A percentile compares a stretch with the other conserved stretches of the same genome.
These are phyloP conservation scores for Curvularia verruculosa DNA, from an alignment of 2,329 filamentous ascomycete species.

Conservation along the genomic window DNA sequence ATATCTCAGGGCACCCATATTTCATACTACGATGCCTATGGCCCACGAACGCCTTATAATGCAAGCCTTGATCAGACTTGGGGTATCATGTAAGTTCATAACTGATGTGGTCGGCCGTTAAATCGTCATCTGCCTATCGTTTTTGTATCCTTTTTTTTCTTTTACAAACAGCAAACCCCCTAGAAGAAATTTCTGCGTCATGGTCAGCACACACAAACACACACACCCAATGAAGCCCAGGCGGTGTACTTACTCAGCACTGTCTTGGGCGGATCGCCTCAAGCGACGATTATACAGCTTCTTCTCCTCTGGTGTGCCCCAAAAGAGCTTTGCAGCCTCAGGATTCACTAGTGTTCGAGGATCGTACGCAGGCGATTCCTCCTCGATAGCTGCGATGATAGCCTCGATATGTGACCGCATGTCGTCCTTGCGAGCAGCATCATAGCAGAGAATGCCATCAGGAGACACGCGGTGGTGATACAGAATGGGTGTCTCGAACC, in stretches of 20 bases:
- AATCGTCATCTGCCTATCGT: slow-evolving; percentile 10
- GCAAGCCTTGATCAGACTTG: slow-evolving; percentile 29
- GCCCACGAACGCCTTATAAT: slow-evolving; percentile 31
- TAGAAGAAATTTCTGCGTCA: slow-evolving; percentile 33
- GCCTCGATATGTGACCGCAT: slow-evolving; percentile 82
- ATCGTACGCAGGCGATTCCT: slow-evolving; percentile 86
- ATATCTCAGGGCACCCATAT: background rate
- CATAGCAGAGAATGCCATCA: slow-evolving; percentile 82
- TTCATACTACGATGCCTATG: slow-evolving; percentile 20
- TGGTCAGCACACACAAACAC: background rate
- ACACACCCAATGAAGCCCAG: too few relatives aligned
- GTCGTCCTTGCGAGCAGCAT: slow-evolving; percentile 71
- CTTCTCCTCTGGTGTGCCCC: slow-evolving; percentile 78
- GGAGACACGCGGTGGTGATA: slow-evolving; percentile 80
- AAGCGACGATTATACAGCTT: slow-evolving; percentile 84
- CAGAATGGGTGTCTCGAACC: slow-evolving; percentile 80
- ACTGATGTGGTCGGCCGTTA: slow-evolving; percentile 30
- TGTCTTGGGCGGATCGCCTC: slow-evolving; percentile 72
- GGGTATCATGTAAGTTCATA: slow-evolving; percentile 42
- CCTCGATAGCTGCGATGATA: slow-evolving; percentile 81
- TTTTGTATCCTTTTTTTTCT: background rate
- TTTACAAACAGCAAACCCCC: background rate
- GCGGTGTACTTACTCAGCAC: slow-evolving; percentile 51
- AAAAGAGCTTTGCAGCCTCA: slow-evolving; percentile 84
- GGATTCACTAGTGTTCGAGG: slow-evolving; percentile 85